These are phyloP conservation scores for Xerocomus amazonicus DNA, from an alignment of 1,284 basidiomycete genomes.

Conservation along the genomic window DNA sequence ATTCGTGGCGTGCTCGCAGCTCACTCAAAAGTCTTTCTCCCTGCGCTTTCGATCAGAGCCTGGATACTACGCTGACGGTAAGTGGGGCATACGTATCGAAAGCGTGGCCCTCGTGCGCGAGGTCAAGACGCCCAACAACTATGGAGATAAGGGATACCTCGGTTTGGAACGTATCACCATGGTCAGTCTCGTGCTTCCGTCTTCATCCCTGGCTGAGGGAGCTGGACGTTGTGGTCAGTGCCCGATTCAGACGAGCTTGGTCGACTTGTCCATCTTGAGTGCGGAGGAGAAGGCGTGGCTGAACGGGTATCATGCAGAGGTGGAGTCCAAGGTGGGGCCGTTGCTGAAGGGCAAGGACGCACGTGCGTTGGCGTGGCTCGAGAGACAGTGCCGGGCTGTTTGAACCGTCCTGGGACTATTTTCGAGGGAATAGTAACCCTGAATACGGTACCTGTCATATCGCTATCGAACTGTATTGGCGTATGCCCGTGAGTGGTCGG, in stretches of 20 bases:
- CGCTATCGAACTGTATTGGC: no score
- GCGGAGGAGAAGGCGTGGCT: conserved; percentile 77
- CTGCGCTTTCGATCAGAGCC: conserved; percentile 53
- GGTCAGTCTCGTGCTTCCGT: conserved; percentile 35
- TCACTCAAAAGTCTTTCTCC: background rate
- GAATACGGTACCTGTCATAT: no score
- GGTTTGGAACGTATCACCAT: conserved; percentile 84
- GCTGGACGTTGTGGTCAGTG: conserved; percentile 41
- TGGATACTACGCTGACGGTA: conserved; percentile 90
- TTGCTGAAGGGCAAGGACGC: conserved; percentile 63
- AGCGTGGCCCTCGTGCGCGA: conserved; percentile 78
- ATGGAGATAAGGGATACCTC: conserved; percentile 82
- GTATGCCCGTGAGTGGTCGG: no score
- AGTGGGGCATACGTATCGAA: conserved; percentile 93
- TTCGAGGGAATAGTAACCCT: no score
- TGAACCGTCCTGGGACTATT: background rate
- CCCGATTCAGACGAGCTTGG: conserved; percentile 85
- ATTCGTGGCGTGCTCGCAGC: background rate
- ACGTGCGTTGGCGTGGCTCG: conserved; percentile 77
- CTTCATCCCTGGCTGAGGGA: background rate
- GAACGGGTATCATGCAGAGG: conserved; percentile 81
- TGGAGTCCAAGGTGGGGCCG: conserved; percentile 74
- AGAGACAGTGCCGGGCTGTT: conserved; percentile 51
- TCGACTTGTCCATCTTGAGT: conserved; percentile 66
- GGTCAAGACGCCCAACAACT: conserved; percentile 76